Evolutionary conservation across 768 basidiomycete genomes (phyloP).

Genomic region (Rhodotorula sphaerocarpa): DNA sequence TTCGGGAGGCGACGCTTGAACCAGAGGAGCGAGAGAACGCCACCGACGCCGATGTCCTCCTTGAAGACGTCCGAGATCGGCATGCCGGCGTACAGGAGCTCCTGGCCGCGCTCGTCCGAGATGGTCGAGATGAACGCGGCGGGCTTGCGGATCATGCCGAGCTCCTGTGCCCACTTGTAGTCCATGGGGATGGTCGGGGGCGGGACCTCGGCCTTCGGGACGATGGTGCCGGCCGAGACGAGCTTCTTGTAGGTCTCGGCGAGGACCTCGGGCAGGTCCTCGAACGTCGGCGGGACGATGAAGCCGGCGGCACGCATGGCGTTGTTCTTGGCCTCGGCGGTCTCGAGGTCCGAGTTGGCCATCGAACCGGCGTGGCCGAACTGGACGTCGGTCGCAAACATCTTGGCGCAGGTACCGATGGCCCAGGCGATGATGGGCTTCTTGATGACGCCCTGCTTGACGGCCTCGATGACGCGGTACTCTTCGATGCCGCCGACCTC

Average conservation of each 20-base stretch:
- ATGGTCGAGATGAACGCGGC: slow-evolving; percentile 76
- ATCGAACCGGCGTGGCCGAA: slow-evolving; percentile 98
- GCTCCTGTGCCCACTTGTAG: slow-evolving; percentile 99
- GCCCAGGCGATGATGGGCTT: slow-evolving; percentile 99
- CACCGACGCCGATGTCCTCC: slow-evolving; percentile 60
- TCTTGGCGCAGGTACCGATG: slow-evolving; percentile 98
- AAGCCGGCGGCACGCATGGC: slow-evolving; percentile 93
- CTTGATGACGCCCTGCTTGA: slow-evolving; percentile 83
- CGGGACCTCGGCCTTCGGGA: slow-evolving; percentile 66
- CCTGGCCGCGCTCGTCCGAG: slow-evolving; percentile 97
- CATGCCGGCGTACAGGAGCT: slow-evolving; percentile 97
- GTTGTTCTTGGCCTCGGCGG: slow-evolving; percentile 93
- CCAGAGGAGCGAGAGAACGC: slow-evolving; percentile 92
- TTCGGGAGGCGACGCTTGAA: slow-evolving; percentile 89
- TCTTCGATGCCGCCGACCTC: slow-evolving; percentile 99
- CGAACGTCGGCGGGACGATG: slow-evolving; percentile 94
- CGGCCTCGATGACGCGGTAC: slow-evolving; percentile 96
- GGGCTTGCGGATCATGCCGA: slow-evolving; percentile 95
- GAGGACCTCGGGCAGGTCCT: slow-evolving; percentile 80
- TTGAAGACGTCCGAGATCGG: slow-evolving; percentile 97
- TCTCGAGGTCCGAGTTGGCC: slow-evolving; percentile 96
- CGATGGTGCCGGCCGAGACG: slow-evolving; percentile 60
- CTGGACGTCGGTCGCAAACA: slow-evolving; percentile 99
- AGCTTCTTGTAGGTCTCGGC: slow-evolving; percentile 76
- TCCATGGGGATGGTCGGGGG: slow-evolving; percentile 99